Evolutionary conservation across 768 basidiomycete species (phyloP), one percentile per base, ranked within the genome.

Genomic region (Tylopilus plumbeoviolaceoides): DNA sequence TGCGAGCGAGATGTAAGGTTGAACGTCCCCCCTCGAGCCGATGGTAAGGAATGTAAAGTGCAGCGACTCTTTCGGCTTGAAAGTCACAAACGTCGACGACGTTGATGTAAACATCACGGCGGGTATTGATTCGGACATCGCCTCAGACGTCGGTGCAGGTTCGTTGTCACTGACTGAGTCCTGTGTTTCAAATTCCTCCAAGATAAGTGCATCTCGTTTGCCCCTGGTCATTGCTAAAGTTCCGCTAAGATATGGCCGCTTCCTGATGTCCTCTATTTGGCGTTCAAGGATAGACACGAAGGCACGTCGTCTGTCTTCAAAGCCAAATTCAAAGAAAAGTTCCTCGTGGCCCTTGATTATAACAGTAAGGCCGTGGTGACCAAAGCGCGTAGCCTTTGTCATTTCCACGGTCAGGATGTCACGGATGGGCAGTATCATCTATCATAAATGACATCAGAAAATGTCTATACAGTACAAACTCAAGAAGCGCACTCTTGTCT

Each of bases 291-390:
- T 74, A 12, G 68, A 68, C 18, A 89, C 80, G 63, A 95, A 94
- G 1, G 85, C 83, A 57, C 86, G 78, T 21, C 95, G 83, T 57
- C 90, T 85, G 50, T 90, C 86, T 51, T 87, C 81, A 18, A 85
- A 83, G 39, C 79, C 76, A 66, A 99, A 95, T 70, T 99, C 97
- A 61, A 98, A 89, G 75, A 99, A 99, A 10, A 98, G 76, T 66
- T 99, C 95, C 71, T 99, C 95, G 65, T 98, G 93, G 1, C 95
- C 95, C 62, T 89, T 91, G 60, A 99, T 84, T 49, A 98, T 86
- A 51, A 98, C 76, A 33, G 90, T 83, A 18, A 98, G 79, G 25
- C 95, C 95, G 62, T 88, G 82, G 63, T 93, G 92, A 7, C 89
- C 91, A 67, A 97, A 91, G 21, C 89, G 83, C 58, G 90, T 89